Evolutionary conservation across 768 basidiomycete genomes (phyloP).

Genomic region (Russula ochroleuca): DNA sequence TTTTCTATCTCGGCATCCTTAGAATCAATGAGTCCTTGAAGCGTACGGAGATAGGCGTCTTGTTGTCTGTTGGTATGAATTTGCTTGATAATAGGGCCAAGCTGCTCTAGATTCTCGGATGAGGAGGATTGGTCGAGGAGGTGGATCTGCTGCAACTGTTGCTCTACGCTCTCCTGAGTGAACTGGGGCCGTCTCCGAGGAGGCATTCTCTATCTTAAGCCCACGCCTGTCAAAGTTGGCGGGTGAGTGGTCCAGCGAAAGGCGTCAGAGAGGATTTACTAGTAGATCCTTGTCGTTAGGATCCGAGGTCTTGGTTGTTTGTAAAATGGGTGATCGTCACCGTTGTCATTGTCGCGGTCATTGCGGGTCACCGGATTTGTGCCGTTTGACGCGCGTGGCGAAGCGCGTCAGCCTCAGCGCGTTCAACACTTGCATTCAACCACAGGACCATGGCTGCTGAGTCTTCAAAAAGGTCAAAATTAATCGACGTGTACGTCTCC

Average conservation of each 20-base stretch:
- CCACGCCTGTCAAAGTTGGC: neutral
- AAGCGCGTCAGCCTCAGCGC: constrained; percentile 15
- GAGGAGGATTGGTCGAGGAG: constrained; percentile 82
- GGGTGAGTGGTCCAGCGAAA: neutral
- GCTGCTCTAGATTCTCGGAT: constrained; percentile 91
- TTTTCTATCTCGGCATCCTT: constrained; percentile 96
- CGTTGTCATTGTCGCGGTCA: neutral
- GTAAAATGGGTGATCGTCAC: neutral
- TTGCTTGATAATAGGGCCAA: constrained; percentile 92
- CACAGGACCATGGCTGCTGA: constrained; percentile 39
- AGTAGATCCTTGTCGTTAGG: neutral
- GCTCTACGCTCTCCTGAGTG: constrained; percentile 80
- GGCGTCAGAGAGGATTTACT: neutral
- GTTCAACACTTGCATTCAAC: constrained; percentile 7
- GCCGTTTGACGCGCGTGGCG: neutral
- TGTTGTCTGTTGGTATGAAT: constrained; percentile 86
- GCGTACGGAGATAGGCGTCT: constrained; percentile 80
- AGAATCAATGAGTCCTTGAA: constrained; percentile 84
- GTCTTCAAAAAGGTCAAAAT: constrained; percentile 58
- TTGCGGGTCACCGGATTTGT: neutral
- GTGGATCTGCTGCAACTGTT: constrained; percentile 88
- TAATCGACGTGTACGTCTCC: constrained; percentile 64
- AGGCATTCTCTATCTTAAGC: constrained; percentile 48
- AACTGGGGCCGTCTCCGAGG: constrained; percentile 67
- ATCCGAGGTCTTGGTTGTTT: neutral